Base-by-base conservation (phyloP, 2,329 filamentous ascomycete species). In the Rutstroemia sp. region DNA sequence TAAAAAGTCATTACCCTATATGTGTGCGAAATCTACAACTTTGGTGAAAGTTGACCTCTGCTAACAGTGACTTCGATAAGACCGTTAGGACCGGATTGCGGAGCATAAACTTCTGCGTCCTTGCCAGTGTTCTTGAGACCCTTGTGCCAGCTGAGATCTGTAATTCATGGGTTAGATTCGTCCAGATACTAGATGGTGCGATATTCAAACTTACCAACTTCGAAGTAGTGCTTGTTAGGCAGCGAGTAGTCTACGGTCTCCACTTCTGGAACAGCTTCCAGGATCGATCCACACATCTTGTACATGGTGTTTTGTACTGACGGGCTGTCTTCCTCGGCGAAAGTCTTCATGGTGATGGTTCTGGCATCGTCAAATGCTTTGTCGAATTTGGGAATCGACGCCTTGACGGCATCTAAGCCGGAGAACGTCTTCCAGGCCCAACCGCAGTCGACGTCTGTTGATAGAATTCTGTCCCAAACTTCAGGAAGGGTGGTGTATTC, bases 171-270 rank as follows among this genome's bases (percentile, higher is more conserved):
- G 50, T 65, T 48, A 55, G 54, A 39, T 47, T 23, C 17, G 38
- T 27, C n/a, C 27, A 57, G 64, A 59, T 46, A 39, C 9, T 37
- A n/a, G 37, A 19, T 10, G 44, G 44, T 25, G n/a, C 17, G 4
- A 37, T 38, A 54, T 30, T 30, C 23, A 57, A 77, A 77, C 86
- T 75, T 76, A 90, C 84, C 88, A 72, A 97, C 86, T 74, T 97
- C 92, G 69, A 97, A 97, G 76, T 96, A 97, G 75, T 99, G 94
- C 78, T 96, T 97, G 78, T 99, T 99, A 10, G 94, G 94, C 67
- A 99, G 78, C 8, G 86, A 79, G 71, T 96, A 97, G 65, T 87
- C 82, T 44, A 94, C 89, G 21, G 79, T 78, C 46, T 86, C 81
- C 21, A 91, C 81, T 61, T 85, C 77, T 14, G 90, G 87, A 23